These are phyloP conservation scores for Penicillium rolfsii DNA, from an alignment of 2,329 filamentous ascomycete species.

Conservation along the genomic window DNA sequence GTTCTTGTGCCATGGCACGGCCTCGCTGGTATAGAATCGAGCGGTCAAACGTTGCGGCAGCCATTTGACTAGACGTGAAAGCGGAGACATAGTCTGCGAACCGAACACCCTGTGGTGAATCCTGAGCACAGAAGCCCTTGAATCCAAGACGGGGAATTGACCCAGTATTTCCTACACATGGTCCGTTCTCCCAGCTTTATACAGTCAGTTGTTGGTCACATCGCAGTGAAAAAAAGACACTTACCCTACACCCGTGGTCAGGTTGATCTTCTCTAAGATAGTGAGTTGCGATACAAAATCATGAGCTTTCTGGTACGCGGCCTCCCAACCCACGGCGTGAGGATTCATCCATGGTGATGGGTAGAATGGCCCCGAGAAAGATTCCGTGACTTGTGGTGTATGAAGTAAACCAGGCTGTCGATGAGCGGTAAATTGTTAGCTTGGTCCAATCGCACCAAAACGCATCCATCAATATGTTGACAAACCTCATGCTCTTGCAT, in stretches of 20 bases:
- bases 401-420: not conserved
- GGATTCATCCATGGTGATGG: constrained; percentile 18
- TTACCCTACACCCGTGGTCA: constrained; percentile 22
- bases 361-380: constrained; percentile 6
- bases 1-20: constrained; percentile 20
- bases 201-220: not conserved
- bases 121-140: constrained; percentile 16
- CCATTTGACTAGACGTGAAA: constrained; percentile 18
- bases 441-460: not conserved
- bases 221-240: not conserved
- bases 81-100: constrained; percentile 20
- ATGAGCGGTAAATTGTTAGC: not conserved
- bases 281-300: constrained; percentile 17
- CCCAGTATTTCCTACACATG: constrained; percentile 20
- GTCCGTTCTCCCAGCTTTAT: constrained; percentile 8
- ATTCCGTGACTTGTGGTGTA: not conserved
- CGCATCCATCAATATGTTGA: not conserved
- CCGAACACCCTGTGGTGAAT: constrained; percentile 19
- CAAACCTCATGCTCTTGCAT: constrained; percentile 5
- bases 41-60: constrained; percentile 18
- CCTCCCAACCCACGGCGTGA: constrained; percentile 13
- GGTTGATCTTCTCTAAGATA: constrained; percentile 16
- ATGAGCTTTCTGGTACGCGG: constrained; percentile 15
- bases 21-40: constrained; percentile 13
- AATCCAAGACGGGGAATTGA: constrained; percentile 21